These are phyloP conservation scores for Trichoderma cornu-damae DNA, from an alignment of 2,329 filamentous ascomycete genomes.

Conservation along the genomic window DNA sequence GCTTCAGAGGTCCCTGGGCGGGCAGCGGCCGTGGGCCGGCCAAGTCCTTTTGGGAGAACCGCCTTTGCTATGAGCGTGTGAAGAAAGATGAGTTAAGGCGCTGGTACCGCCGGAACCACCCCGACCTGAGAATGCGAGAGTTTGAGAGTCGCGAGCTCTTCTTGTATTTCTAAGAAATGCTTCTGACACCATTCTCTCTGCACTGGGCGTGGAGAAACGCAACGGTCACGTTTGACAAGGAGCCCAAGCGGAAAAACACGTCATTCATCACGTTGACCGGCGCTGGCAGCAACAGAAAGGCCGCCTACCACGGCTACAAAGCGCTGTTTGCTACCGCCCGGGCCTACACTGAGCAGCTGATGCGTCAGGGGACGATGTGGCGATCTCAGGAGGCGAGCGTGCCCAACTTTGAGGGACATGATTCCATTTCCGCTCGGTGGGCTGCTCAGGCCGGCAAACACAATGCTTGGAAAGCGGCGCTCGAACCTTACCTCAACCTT, in stretches of 20 bases:
- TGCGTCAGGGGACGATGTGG: neutral
- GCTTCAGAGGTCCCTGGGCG: neutral
- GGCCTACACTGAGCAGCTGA: neutral
- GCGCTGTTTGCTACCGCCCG: neutral
- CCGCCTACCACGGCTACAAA: neutral
- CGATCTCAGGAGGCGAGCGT: neutral
- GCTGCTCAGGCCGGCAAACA: neutral
- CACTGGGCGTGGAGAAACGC: neutral
- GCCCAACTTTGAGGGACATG: neutral
- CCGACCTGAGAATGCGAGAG: neutral
- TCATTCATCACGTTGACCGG: neutral
- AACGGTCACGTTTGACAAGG: neutral
- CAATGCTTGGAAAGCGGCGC: neutral
- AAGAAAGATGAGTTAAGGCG: neutral
- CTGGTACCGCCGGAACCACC: neutral
- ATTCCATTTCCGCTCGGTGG: neutral
- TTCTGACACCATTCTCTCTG: neutral
- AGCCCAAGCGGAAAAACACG: neutral
- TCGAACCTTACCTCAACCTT: neutral
- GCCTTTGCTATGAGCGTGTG: neutral
- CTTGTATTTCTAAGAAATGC: neutral
- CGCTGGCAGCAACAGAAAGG: neutral
- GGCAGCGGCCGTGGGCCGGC: neutral
- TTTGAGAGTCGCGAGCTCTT: neutral
- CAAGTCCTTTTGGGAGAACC: neutral